Conservation (phyloP, 1,284 basidiomycete species). For the Cerrena zonata region DNA sequence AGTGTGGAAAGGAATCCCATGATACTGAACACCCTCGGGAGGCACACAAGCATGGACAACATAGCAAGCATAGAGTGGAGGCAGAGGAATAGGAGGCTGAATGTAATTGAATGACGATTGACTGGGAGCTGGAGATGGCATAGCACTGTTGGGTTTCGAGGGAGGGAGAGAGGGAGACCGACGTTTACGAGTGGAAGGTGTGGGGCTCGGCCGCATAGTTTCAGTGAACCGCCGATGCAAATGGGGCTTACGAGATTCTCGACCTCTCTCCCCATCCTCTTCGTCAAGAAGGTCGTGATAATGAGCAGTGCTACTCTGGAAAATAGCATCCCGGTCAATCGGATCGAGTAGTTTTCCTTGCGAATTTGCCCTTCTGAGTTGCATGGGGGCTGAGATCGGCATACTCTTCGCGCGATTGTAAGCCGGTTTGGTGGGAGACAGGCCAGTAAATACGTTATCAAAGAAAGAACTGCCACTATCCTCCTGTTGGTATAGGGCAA, state of each 20-base stretch:
- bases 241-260: slow-evolving; percentile 39
- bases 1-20: slow-evolving; percentile 66
- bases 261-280: slow-evolving; percentile 31
- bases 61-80: slow-evolving; percentile 54
- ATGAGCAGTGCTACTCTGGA: neutral
- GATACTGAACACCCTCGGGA: slow-evolving; percentile 58
- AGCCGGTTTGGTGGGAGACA: slow-evolving; percentile 10
- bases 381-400: slow-evolving; percentile 28
- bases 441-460: neutral
- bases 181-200: slow-evolving; percentile 20
- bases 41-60: slow-evolving; percentile 64
- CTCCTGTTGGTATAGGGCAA: neutral
- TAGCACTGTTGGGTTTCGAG: slow-evolving; percentile 6
- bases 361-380: slow-evolving; percentile 31
- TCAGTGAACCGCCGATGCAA: slow-evolving; percentile 43
- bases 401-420: slow-evolving; percentile 42
- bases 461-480: neutral
- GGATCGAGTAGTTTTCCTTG: slow-evolving; percentile 27
- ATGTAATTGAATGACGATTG: slow-evolving; percentile 15
- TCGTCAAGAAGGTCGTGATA: neutral
- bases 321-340: neutral
- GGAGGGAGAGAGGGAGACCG: slow-evolving; percentile 26
- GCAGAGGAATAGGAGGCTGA: slow-evolving; percentile 10
- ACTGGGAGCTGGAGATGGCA: slow-evolving; percentile 18
- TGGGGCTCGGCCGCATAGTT: slow-evolving; percentile 29